Conservation (phyloP, 176 grass and related monocot species). For the Luzula sylvatica region DNA sequence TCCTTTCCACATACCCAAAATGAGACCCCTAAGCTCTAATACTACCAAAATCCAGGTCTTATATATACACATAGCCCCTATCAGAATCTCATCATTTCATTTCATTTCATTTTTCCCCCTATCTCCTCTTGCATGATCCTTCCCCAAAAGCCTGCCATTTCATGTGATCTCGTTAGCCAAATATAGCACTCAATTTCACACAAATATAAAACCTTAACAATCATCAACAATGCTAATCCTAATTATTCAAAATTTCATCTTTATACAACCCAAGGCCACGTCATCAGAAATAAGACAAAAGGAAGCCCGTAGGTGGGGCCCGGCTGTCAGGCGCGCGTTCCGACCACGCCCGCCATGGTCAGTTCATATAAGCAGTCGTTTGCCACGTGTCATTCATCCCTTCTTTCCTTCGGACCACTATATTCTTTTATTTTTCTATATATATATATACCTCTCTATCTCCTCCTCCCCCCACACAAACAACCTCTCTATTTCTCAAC, state of each 20-base stretch:
- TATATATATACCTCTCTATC: neutral
- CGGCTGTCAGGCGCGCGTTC: neutral
- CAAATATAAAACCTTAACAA: too few species aligned
- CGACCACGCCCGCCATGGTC: neutral
- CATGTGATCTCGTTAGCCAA: slow-evolving; percentile 3
- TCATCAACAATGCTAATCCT: too few species aligned
- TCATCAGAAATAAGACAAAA: neutral
- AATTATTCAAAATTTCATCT: neutral
- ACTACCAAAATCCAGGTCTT: slow-evolving; percentile 11
- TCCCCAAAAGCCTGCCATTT: slow-evolving; percentile 1
- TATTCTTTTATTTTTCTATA: neutral
- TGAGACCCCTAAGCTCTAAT: slow-evolving; percentile 1
- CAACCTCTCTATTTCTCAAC: neutral
- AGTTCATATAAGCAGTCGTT: neutral
- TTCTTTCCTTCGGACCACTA: neutral
- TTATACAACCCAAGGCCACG: neutral
- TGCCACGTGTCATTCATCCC: slow-evolving; percentile 8
- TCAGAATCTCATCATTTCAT: slow-evolving; percentile 8
- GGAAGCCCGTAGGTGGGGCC: neutral
- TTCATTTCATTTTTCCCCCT: neutral
- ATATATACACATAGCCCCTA: neutral
- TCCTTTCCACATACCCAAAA: slow-evolving; percentile 3
- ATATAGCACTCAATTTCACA: too few species aligned
- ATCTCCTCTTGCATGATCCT: neutral
- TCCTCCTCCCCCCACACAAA: neutral